These are phyloP conservation scores for Inosperma sp. DNA, from an alignment of 768 basidiomycete species.

Conservation along the genomic window DNA sequence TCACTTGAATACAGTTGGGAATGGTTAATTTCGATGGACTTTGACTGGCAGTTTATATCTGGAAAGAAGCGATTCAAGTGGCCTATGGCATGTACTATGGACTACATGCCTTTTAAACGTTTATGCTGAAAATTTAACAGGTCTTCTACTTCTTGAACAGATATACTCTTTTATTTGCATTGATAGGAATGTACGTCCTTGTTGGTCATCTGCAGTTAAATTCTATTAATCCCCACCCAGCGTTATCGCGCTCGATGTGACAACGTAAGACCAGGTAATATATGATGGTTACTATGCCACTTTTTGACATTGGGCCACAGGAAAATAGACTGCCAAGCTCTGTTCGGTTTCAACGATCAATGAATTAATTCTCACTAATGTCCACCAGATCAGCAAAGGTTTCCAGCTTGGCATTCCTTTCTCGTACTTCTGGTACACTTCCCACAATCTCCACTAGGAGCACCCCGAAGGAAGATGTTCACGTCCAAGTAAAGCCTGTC, in stretches of 20 bases:
- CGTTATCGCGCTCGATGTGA: neutral
- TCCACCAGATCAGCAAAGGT: constrained; percentile 36
- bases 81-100: neutral
- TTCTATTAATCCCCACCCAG: neutral
- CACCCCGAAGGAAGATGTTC: constrained; percentile 44
- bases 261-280: neutral
- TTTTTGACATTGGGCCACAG: neutral
- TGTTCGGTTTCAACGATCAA: neutral
- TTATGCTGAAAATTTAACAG: neutral
- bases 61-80: constrained; percentile 2
- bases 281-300: neutral
- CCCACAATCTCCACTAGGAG: constrained; percentile 35
- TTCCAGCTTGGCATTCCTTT: constrained; percentile 58
- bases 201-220: neutral
- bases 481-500: constrained; percentile 46
- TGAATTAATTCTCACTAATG: constrained; percentile 8
- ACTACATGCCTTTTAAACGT: neutral
- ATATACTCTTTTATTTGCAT: constrained; percentile 21
- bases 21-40: constrained; percentile 4
- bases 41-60: constrained; percentile 1
- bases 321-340: neutral
- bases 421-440: constrained; percentile 29
- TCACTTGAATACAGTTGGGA: neutral
- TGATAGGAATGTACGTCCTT: neutral
- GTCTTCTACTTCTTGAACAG: constrained; percentile 35